Evolutionary conservation across 208 protist genomes (phyloP), one percentile per base, ranked within the genome.

Genomic region (Blechomonas ayalai): DNA sequence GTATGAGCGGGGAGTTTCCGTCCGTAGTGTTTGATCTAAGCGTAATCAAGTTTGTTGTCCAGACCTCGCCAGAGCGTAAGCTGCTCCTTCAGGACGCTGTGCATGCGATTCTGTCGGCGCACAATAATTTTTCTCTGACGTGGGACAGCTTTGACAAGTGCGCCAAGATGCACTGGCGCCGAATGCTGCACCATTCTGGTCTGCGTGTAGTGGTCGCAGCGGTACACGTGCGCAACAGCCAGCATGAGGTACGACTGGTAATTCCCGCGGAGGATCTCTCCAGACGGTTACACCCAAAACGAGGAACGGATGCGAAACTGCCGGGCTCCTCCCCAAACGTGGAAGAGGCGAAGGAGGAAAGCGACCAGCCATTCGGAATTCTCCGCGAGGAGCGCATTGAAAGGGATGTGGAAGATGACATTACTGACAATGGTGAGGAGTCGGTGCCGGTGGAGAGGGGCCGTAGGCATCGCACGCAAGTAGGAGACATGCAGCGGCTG

Each of bases 71-170:
- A 7, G 76, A 86, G 41, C 57, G 56, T 5, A 62, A 63, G 29
- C 53, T 92, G 26, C 59, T 92, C 3, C 51, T 73, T 28, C 54
- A 68, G 38, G 83, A 92, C 50, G 79, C 79, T 5, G 37, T 86
- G 15, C 73, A 86, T 38, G 71, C 76, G 18, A 52, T 89, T 8
- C 57, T 86, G 25, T 43, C 49, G 2, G 65, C 74, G 0, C 76
- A 88, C 52, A 48, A 50, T 15, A 36, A 75, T 23, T 15, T n/a
- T 24, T 28, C 34, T 7, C 40, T 24, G 32, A 34, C 23, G 6
- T 39, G 1, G 3, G 19, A 12, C 39, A 22, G 41, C 23, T 3
- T 9, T 31, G 9, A 6, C 8, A 15, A 1, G 20, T n/a, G 0
- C 15, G 59, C 47, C 29, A 48, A 52, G 28, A 45, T 64, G 43